Evolutionary conservation across 164 flowering plant genomes (phyloP), one percentile per base, ranked within the genome.

Genomic region (Nymphaea thermarum): DNA sequence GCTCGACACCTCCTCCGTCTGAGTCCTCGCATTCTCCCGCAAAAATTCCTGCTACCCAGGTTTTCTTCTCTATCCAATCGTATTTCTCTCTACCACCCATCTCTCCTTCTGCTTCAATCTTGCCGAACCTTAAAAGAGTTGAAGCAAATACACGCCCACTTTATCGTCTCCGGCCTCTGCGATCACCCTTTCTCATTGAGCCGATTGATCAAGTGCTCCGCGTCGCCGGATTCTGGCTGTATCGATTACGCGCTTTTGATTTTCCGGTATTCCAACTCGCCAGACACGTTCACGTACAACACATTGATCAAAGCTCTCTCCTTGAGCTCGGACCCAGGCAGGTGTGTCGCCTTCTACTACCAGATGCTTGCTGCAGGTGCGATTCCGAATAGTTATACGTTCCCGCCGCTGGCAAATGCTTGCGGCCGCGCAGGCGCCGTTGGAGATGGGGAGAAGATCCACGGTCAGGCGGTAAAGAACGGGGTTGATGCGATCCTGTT

Each of bases 391-490:
- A 77, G 84, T 64, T 84, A 71, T 71, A 80, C 86, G 6, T 88
- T 82, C 70, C 80, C 86, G 1, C 80, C 84, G 7, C 74, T 88
- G 42, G 36, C 82, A 42, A 74, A 75, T 18, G 77, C 82, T 62
- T 83, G 89, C 70, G 79, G 78, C 2, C 80, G 79, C 63, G 43
- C 53, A 42, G 75, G 77, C 6, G 68, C 74, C 63, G 51, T 61
- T 62, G 64, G 53, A 44, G 51, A 65, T 17, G 93, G 89, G 2
- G 55, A 63, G 25, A 84, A 74, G 78, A 80, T 86, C 65, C 93
- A 88, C 66, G 90, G 83, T 41, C 87, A 84, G 60, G 83, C 73
- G 55, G 2, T 86, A 63, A 90, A 90, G 75, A 45, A 76, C 67
- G 90, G 93, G 5, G 76, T 83, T 66, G 83, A 80, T 65, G 41